Evolutionary conservation across 1,284 basidiomycete species (phyloP).

Genomic region (Cutaneotrichosporon cavernicola): DNA sequence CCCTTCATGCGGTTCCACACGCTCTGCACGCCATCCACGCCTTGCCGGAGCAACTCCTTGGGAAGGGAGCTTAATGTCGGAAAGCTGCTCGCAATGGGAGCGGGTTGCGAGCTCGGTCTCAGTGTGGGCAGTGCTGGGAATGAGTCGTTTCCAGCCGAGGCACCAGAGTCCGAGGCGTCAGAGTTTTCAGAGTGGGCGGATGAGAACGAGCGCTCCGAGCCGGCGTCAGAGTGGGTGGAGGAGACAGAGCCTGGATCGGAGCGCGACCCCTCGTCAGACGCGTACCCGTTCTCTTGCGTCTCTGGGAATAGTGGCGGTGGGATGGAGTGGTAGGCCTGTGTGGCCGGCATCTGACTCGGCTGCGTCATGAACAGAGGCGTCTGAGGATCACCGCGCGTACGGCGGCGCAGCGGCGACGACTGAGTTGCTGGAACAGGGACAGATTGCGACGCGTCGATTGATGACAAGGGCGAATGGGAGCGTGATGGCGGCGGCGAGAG

Average conservation of each 20-base stretch:
- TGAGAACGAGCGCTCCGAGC: neutral
- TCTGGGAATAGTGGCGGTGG: conserved; percentile 29
- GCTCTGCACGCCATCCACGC: conserved; percentile 11
- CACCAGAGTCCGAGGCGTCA: neutral
- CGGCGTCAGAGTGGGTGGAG: neutral
- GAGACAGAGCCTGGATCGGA: neutral
- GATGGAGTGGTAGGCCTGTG: conserved; percentile 32
- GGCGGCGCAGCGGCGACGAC: conserved; percentile 21
- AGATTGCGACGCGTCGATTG: neutral
- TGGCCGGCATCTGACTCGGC: conserved; percentile 31
- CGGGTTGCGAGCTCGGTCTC: neutral
- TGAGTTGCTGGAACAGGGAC: conserved; percentile 18
- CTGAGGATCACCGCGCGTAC: neutral
- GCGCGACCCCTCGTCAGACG: neutral
- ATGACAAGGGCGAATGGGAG: neutral
- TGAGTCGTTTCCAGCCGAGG: conserved; percentile 7
- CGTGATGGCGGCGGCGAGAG: neutral
- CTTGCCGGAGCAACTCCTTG: conserved; percentile 21
- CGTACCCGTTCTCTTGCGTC: conserved; percentile 16
- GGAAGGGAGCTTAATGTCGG: conserved; percentile 9
- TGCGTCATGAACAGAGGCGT: conserved; percentile 37
- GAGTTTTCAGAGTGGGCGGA: neutral
- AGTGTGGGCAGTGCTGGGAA: conserved; percentile 20
- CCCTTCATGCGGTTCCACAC: conserved; percentile 11
- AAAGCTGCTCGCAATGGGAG: neutral